A percentile compares a stretch with the other conserved stretches of the same genome.
Evolutionary conservation across 2,329 filamentous ascomycete species (phyloP).

Genomic region (Exophiala spinifera): DNA sequence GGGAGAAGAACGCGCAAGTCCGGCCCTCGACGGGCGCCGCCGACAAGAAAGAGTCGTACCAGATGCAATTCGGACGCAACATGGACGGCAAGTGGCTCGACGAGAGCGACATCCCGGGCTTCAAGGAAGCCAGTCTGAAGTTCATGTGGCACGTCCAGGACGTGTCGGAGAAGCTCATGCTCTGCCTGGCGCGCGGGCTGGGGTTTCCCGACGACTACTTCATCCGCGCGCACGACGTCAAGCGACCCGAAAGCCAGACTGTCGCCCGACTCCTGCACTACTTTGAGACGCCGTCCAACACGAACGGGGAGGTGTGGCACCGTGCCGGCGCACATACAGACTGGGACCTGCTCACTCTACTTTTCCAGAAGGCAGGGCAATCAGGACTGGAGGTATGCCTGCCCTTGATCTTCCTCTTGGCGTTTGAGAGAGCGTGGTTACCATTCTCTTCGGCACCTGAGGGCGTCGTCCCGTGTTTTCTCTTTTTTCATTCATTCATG

Average conservation of each 20-base stretch:
- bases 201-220: constrained; percentile 58
- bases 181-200: constrained; percentile 57
- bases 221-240: constrained; percentile 52
- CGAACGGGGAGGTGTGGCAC: constrained; percentile 17
- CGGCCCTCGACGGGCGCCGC: constrained; percentile 58
- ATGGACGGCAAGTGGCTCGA: constrained; percentile 54
- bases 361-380: constrained; percentile 62
- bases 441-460: no score
- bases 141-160: constrained; percentile 57
- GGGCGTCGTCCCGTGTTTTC: not conserved
- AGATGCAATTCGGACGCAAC: constrained; percentile 59
- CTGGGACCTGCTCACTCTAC: constrained; percentile 61
- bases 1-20: constrained; percentile 59
- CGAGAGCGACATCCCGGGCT: constrained; percentile 49
- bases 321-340: constrained; percentile 63
- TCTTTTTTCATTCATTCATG: no score
- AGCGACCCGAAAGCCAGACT: constrained; percentile 51
- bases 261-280: constrained; percentile 59
- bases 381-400: constrained; percentile 45
- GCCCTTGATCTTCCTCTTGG: not conserved
- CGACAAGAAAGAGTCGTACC: constrained; percentile 62
- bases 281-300: constrained; percentile 40
- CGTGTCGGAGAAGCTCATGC: constrained; percentile 57
- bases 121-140: constrained; percentile 42
- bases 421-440: not conserved